Percentiles rank a stretch among this genome's conserved stretches.
These are phyloP conservation scores for Dryadomyces quercivorus DNA, from an alignment of 2,329 filamentous ascomycete genomes.

Conservation along the genomic window DNA sequence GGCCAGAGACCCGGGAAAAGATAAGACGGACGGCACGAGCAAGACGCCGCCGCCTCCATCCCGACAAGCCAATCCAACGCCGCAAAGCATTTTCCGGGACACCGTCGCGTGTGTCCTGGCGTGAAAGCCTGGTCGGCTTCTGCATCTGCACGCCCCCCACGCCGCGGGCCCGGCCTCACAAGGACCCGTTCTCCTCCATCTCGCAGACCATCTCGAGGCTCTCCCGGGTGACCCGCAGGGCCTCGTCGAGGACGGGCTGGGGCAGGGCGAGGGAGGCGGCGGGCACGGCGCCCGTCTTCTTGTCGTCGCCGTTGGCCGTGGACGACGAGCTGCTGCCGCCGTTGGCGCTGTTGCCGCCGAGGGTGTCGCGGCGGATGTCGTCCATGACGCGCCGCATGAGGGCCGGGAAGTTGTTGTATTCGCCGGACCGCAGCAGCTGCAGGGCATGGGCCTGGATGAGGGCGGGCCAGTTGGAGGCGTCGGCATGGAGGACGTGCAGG, in stretches of 20 bases:
- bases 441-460: conserved; percentile 47
- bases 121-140: no score
- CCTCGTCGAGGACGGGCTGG: conserved; percentile 46
- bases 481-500: conserved; percentile 47
- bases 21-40: no score
- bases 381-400: conserved; percentile 49
- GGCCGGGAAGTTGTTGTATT: conserved; percentile 47
- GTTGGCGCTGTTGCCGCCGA: conserved; percentile 5
- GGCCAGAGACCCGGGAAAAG: no score
- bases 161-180: no score
- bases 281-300: conserved; percentile 12
- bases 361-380: conserved; percentile 43
- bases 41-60: no score
- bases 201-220: conserved; percentile 33
- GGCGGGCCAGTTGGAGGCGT: conserved; percentile 51
- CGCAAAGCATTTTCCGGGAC: no score
- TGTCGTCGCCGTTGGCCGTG: conserved; percentile 4
- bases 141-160: no score
- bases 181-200: conserved; percentile 13
- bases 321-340: not conserved
- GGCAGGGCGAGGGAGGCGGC: conserved; percentile 39
- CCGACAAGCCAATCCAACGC: no score
- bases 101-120: no score
- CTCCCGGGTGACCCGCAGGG: conserved; percentile 46
- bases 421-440: conserved; percentile 45